Percentiles rank a stretch among this genome's conserved stretches.
These are phyloP conservation scores for Rhizopogon rudus DNA, from an alignment of 768 basidiomycete genomes.

Conservation along the genomic window DNA sequence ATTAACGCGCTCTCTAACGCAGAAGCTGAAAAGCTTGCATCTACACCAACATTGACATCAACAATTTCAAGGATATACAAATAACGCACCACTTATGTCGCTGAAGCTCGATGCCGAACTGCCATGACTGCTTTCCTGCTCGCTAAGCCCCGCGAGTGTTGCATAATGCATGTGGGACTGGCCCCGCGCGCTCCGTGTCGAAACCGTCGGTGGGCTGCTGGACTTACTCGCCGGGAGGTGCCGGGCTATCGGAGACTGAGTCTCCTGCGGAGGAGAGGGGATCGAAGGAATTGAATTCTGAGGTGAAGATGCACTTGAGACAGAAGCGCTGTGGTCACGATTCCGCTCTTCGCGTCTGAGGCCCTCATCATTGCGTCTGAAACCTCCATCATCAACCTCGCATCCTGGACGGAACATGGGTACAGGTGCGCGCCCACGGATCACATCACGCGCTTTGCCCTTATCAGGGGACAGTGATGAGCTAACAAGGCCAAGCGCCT, in stretches of 20 bases:
- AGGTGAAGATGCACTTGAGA: slow-evolving; percentile 70
- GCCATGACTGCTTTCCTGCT: slow-evolving; percentile 58
- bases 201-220: slow-evolving; percentile 55
- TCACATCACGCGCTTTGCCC: slow-evolving; percentile 30
- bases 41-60: slow-evolving; percentile 26
- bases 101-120: slow-evolving; percentile 83
- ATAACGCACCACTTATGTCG: slow-evolving; percentile 70
- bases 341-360: slow-evolving; percentile 41
- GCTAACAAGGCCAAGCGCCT: slow-evolving; percentile 63
- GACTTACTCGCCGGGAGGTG: slow-evolving; percentile 53
- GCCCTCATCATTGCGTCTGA: slow-evolving; percentile 29
- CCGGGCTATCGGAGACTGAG: slow-evolving; percentile 46
- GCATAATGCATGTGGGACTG: slow-evolving; percentile 44
- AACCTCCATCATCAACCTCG: slow-evolving; percentile 9
- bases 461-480: slow-evolving; percentile 31
- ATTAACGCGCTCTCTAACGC: slow-evolving; percentile 76
- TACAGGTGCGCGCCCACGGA: slow-evolving; percentile 38
- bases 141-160: slow-evolving; percentile 40
- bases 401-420: slow-evolving; percentile 4
- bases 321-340: slow-evolving; percentile 60
- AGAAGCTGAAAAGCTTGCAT: slow-evolving; percentile 72
- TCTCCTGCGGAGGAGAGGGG: slow-evolving; percentile 62
- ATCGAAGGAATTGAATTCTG: slow-evolving; percentile 80
- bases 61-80: neutral
- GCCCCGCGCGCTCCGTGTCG: slow-evolving; percentile 49